Conservation (phyloP, 768 basidiomycete species). For the Serendipita indica region DNA sequence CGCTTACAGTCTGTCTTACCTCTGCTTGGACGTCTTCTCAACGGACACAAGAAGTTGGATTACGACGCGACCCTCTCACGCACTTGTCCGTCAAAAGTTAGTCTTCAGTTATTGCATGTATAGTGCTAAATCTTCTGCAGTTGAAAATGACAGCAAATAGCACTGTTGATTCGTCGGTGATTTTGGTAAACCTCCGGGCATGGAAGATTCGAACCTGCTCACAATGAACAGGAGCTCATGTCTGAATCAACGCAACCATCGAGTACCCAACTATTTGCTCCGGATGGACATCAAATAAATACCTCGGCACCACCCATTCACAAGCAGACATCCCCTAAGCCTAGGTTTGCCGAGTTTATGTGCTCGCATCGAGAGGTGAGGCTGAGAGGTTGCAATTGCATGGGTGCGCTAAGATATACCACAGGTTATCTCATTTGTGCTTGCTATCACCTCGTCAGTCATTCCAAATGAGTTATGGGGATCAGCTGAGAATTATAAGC, state of each 20-base stretch:
- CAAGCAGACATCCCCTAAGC: conserved; percentile 32
- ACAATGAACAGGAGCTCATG: background rate
- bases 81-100: conserved; percentile 67
- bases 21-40: conserved; percentile 45
- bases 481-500: conserved; percentile 42
- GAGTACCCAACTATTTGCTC: conserved; percentile 6
- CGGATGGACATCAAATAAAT: too few species aligned
- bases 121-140: too few species aligned
- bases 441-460: conserved; percentile 45
- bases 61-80: conserved; percentile 50
- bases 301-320: too few species aligned
- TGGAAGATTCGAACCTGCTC: too few species aligned
- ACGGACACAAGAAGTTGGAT: conserved; percentile 52
- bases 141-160: too few species aligned
- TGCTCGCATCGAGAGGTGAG: conserved; percentile 50
- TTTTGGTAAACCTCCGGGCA: too few species aligned
- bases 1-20: conserved; percentile 42
- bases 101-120: background rate
- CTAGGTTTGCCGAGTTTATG: conserved; percentile 64
- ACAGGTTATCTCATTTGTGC: conserved; percentile 59
- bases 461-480: conserved; percentile 77
- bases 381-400: background rate
- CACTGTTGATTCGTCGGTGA: too few species aligned
- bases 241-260: conserved; percentile 7
- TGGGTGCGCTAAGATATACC: too few species aligned